phyloP scores from a whole-genome alignment of 2,329 filamentous ascomycete genomes.

The Aspergillus persii region DNA sequence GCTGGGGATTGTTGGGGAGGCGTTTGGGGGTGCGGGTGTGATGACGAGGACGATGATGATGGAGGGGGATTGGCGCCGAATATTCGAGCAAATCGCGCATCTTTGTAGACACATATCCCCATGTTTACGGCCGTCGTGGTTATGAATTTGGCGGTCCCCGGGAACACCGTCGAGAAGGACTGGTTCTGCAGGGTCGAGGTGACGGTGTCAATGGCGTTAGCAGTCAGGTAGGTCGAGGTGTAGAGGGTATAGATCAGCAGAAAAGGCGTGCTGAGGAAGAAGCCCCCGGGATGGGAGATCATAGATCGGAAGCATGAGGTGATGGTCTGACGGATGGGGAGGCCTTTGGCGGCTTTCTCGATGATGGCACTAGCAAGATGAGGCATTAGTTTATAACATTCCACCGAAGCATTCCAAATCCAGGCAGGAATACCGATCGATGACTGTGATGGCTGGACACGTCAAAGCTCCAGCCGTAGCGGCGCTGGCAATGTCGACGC shows the following conservation, averaged over 20 bases:
- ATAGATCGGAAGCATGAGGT: conserved; percentile 40
- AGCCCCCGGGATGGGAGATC: conserved; percentile 39
- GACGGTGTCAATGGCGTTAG: conserved; percentile 83
- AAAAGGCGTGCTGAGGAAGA: conserved; percentile 49
- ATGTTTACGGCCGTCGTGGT: conserved; percentile 81
- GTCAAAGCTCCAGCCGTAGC: conserved; percentile 71
- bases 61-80: conserved; percentile 64
- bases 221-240: conserved; percentile 83
- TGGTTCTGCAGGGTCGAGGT: conserved; percentile 61
- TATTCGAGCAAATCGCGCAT: conserved; percentile 77
- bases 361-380: conserved; percentile 44
- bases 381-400: not conserved
- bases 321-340: conserved; percentile 43
- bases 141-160: conserved; percentile 76
- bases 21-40: not conserved
- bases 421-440: conserved; percentile 64
- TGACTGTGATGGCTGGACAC: conserved; percentile 80
- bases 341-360: conserved; percentile 48
- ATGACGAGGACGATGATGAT: conserved; percentile 12
- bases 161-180: conserved; percentile 61
- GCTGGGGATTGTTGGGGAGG: conserved; percentile 9
- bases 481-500: conserved; percentile 67
- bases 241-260: conserved; percentile 63
- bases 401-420: not conserved
- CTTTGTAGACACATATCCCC: conserved; percentile 83